Base-by-base conservation (phyloP, 2,329 filamentous ascomycete species). In the Alternaria ventricosa region DNA sequence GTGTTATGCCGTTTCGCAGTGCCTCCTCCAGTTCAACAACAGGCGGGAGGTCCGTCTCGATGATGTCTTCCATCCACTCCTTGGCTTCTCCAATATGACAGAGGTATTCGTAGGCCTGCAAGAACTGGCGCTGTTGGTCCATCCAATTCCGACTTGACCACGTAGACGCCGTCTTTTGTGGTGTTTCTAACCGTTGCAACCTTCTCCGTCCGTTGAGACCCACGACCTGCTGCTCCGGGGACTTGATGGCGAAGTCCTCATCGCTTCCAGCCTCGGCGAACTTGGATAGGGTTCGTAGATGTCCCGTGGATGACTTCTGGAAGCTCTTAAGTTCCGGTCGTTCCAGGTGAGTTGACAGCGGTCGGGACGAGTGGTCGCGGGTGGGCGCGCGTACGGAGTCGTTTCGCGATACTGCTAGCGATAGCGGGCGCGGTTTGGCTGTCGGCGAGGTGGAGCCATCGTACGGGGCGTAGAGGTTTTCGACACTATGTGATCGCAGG, bases 1-100 rank as follows among this genome's bases (percentile, higher is more conserved):
- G 85, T 0, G 94, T 98, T 6, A 99, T 93, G 53, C 96, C 96
- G 77, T 99, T 91, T 68, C 96, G 88, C 45, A 99, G 83, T 13
- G 93, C 93, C 80, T 99, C 94, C 77, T 99, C 96, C 1, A 99
- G 83, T 77, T 97, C 90, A 22, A 99, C 92, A 71, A 98, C 97
- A 1, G 95, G 92, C 4, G 96, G 94, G 41, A 99, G 93, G 55
- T 91, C 85, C 69, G 91, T 89, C 66, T 95, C 89, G 60, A 96
- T 93, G 63, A 97, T 89, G 77, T 96, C 89, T 76, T 99, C 96
- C 69, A 99, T 97, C 96, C 96, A 99, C 81, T 98, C 95, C 78
- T 98, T 98, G 22, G 96, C 96, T 83, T 99, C 96, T 78, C 96
- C 96, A 69, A 99, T 98, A 77, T 99, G 96, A 78, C 96, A 99